Evolutionary conservation across 2,329 filamentous ascomycete species (phyloP).

Genomic region (Colletotrichum plurivorum): DNA sequence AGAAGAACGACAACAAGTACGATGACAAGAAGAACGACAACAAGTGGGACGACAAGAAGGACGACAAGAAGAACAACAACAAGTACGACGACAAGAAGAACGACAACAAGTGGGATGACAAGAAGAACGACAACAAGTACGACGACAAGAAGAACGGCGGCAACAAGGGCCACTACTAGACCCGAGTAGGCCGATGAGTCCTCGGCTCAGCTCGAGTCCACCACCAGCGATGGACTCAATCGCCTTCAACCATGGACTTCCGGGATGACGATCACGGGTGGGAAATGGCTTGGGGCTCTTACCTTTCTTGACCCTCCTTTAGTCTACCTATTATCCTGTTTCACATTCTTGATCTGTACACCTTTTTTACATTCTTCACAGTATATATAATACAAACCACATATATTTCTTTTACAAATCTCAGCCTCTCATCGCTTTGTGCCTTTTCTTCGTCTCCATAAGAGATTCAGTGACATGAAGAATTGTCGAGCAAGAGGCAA

Average conservation of each 20-base stretch:
- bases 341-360: background rate
- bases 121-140: background rate
- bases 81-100: conserved; percentile 4
- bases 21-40: conserved; percentile 18
- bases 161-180: too few species aligned
- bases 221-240: too few species aligned
- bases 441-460: too few species aligned
- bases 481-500: too few species aligned
- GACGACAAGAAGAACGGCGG: too few species aligned
- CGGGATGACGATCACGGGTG: too few species aligned
- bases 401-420: background rate
- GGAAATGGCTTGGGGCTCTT: background rate
- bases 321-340: background rate
- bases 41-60: conserved; percentile 16
- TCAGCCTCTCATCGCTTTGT: too few species aligned
- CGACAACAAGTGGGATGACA: conserved; percentile 18
- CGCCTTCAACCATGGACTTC: too few species aligned
- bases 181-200: too few species aligned
- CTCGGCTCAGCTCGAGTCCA: too few species aligned
- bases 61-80: background rate
- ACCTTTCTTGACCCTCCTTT: background rate
- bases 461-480: too few species aligned
- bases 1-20: conserved; percentile 10
- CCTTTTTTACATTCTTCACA: background rate
- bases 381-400: background rate